phyloP scores from a whole-genome alignment of 164 flowering plant genomes.

The Vitis labrusca region DNA sequence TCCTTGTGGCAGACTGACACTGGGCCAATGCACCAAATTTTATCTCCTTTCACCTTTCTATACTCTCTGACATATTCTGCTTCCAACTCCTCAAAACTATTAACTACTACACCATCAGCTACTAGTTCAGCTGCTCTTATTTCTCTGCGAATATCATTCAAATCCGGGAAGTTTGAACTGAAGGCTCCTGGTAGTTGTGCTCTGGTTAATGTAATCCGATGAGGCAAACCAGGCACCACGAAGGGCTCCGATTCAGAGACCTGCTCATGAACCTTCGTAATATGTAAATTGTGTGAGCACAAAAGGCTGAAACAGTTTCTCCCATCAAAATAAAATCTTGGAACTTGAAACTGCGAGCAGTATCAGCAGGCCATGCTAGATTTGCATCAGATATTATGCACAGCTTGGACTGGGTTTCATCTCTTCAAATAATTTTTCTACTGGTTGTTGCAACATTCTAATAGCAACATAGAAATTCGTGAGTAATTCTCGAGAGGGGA shows the following conservation, averaged over 20 bases:
- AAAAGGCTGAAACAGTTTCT: constrained; percentile 20
- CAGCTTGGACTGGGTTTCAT: constrained; percentile 23
- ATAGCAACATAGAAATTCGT: constrained; percentile 14
- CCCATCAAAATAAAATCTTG: constrained; percentile 31
- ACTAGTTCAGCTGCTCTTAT: neutral
- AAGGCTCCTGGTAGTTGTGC: constrained; percentile 2
- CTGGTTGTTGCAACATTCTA: constrained; percentile 14
- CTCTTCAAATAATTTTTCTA: constrained; percentile 16
- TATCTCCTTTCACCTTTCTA: constrained; percentile 10
- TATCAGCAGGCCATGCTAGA: constrained; percentile 4
- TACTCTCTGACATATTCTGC: neutral
- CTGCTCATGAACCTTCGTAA: constrained; percentile 6
- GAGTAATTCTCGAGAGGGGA: constrained; percentile 10
- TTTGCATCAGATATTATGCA: constrained; percentile 29
- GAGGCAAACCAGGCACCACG: constrained; percentile 33
- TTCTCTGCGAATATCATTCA: too few species aligned
- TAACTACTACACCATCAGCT: constrained; percentile 8
- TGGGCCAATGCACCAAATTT: constrained; percentile 18
- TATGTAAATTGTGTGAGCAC: neutral
- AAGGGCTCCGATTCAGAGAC: constrained; percentile 17
- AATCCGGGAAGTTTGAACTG: neutral
- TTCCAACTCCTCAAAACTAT: constrained; percentile 13
- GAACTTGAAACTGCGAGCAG: constrained; percentile 12
- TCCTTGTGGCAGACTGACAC: constrained; percentile 17
- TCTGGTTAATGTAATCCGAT: constrained; percentile 21